These are phyloP conservation scores for Xylariaceae sp. DNA, from an alignment of 2,329 filamentous ascomycete species.

Conservation along the genomic window DNA sequence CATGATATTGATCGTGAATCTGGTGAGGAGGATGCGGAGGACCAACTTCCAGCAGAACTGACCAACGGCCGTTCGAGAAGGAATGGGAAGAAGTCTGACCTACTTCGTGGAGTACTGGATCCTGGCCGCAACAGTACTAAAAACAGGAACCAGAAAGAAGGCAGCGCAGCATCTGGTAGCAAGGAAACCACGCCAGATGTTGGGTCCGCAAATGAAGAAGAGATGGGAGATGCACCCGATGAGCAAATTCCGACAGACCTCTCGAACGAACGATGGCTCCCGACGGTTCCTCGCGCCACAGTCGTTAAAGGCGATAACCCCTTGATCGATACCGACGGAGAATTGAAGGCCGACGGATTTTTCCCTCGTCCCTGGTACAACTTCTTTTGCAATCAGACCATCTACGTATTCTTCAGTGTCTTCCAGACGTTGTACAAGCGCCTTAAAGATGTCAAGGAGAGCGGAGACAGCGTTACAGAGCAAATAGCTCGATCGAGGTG, in stretches of 20 bases:
- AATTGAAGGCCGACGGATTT: constrained; percentile 75
- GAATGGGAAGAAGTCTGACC: constrained; percentile 75
- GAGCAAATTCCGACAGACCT: constrained; percentile 63
- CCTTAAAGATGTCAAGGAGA: constrained; percentile 80
- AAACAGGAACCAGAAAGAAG: constrained; percentile 74
- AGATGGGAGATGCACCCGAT: constrained; percentile 65
- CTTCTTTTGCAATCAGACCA: constrained; percentile 86
- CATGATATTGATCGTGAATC: constrained; percentile 70
- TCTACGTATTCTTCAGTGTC: constrained; percentile 93
- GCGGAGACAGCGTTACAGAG: constrained; percentile 71
- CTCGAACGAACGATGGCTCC: constrained; percentile 67
- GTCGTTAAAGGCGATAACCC: constrained; percentile 58
- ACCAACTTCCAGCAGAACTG: constrained; percentile 70
- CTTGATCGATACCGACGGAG: constrained; percentile 60
- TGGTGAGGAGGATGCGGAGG: constrained; percentile 77
- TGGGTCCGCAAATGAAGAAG: constrained; percentile 76
- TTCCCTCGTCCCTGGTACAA: constrained; percentile 83
- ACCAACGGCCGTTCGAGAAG: constrained; percentile 70
- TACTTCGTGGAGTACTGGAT: constrained; percentile 86
- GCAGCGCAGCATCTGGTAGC: constrained; percentile 75
- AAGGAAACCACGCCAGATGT: constrained; percentile 89
- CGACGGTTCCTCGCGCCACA: constrained; percentile 58
- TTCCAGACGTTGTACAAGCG: constrained; percentile 90
- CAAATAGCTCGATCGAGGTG: constrained; percentile 74
- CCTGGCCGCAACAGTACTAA: constrained; percentile 72